These are phyloP conservation scores for Oenanthe sinensis DNA, from an alignment of 129 eudicot species.

Conservation along the genomic window DNA sequence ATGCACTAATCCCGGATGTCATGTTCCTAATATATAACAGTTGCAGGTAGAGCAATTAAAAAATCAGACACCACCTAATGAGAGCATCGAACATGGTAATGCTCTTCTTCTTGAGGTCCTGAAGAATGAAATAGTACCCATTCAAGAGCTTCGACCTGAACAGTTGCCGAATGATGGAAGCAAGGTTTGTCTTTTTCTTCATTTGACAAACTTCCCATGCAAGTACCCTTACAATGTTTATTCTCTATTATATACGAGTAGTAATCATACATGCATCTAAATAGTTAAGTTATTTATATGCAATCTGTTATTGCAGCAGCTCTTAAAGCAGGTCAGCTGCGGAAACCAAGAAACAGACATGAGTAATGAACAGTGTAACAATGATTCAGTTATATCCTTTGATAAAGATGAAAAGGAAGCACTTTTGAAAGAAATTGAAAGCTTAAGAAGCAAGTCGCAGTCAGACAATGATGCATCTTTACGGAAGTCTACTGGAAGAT, in stretches of 20 bases:
- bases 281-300: not conserved
- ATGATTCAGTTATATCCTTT: constrained; percentile 21
- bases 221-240: not conserved
- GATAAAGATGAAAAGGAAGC: constrained; percentile 59
- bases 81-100: not conserved
- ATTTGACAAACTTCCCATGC: not conserved
- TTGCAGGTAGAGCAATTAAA: constrained; percentile 61
- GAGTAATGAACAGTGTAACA: constrained; percentile 14
- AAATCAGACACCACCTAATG: constrained; percentile 16
- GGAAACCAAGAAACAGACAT: constrained; percentile 41
- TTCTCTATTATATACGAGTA: not conserved
- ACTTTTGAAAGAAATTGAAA: constrained; percentile 68
- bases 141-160: constrained; percentile 30
- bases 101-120: constrained; percentile 12
- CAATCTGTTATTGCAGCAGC: constrained; percentile 31
- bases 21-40: not conserved
- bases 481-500: constrained; percentile 42
- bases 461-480: constrained; percentile 29
- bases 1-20: not conserved
- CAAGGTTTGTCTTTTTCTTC: constrained; percentile 28
- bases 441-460: constrained; percentile 46
- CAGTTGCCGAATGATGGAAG: constrained; percentile 15
- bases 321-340: constrained; percentile 37
- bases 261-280: not conserved
- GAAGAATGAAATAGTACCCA: constrained; percentile 30